Percentiles rank a stretch among this genome's conserved stretches.
phyloP scores from a whole-genome alignment of 345 rosid species.

The Brassica juncea region DNA sequence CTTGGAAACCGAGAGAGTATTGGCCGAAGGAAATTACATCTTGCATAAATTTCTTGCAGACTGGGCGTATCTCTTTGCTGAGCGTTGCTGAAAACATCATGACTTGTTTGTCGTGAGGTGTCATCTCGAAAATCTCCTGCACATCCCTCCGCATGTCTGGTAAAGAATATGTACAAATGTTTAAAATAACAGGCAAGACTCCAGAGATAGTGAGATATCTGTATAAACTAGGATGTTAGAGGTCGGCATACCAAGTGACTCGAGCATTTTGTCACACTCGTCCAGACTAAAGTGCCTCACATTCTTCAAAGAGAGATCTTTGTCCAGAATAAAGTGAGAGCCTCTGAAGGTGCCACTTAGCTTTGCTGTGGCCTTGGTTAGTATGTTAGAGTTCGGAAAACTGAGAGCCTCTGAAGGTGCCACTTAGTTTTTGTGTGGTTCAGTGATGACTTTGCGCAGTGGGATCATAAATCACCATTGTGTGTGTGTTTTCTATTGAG shows the following conservation, averaged over 20 bases:
- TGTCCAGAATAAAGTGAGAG: constrained; percentile 41
- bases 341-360: neutral
- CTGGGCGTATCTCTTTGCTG: constrained; percentile 99
- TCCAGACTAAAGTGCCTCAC: constrained; percentile 99
- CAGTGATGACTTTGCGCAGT: neutral
- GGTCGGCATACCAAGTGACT: constrained; percentile 72
- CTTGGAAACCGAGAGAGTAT: constrained; percentile 61
- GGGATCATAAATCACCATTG: neutral
- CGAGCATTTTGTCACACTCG: constrained; percentile 99
- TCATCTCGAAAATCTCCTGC: constrained; percentile 98
- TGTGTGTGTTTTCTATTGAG: neutral
- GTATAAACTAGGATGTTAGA: neutral
- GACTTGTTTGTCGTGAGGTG: constrained; percentile 99
- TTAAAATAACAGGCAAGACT: neutral
- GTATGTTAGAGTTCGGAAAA: neutral
- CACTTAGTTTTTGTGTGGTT: neutral
- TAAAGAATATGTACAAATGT: neutral
- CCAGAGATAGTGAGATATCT: neutral
- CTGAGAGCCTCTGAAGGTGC: neutral
- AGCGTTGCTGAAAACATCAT: constrained; percentile 99
- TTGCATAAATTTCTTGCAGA: constrained; percentile 99
- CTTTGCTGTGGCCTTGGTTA: neutral
- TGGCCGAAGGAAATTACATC: constrained; percentile 89
- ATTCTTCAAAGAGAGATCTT: constrained; percentile 96
- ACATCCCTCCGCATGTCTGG: constrained; percentile 98